These are phyloP conservation scores for Neurospora tetraspora DNA, from an alignment of 495 filamentous ascomycete genomes.

Conservation along the genomic window DNA sequence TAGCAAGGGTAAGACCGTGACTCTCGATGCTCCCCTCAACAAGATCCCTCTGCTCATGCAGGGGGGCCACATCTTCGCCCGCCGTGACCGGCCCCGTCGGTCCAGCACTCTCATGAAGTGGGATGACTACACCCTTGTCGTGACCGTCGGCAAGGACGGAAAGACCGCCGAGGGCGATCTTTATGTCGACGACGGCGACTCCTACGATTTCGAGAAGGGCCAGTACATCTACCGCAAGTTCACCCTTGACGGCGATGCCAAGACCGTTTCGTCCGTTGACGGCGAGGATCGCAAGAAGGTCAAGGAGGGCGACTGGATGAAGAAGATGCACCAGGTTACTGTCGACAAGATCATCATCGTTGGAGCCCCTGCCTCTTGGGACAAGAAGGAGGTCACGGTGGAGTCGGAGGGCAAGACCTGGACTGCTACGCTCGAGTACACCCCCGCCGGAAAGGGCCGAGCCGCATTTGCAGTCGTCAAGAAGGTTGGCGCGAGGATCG, in stretches of 20 bases:
- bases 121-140: conserved; percentile 87
- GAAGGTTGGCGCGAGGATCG: conserved; percentile 66
- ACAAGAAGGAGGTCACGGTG: conserved; percentile 55
- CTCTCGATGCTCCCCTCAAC: conserved; percentile 66
- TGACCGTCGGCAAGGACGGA: conserved; percentile 60
- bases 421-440: conserved; percentile 49
- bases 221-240: conserved; percentile 82
- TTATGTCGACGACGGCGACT: conserved; percentile 91
- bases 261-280: conserved; percentile 42
- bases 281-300: conserved; percentile 42
- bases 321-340: conserved; percentile 61
- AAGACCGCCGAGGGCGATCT: conserved; percentile 64
- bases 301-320: conserved; percentile 62
- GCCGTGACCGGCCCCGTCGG: conserved; percentile 76
- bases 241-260: conserved; percentile 33
- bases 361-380: conserved; percentile 64
- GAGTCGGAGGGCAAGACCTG: conserved; percentile 57
- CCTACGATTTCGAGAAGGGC: conserved; percentile 75
- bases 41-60: conserved; percentile 84
- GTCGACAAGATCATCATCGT: conserved; percentile 80
- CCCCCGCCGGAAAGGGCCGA: conserved; percentile 46
- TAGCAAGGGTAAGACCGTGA: conserved; percentile 51
- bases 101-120: conserved; percentile 82
- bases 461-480: conserved; percentile 74
- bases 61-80: conserved; percentile 83